Base-by-base conservation (phyloP, 73 alveolate species). In the Durusdinium trenchii region DNA sequence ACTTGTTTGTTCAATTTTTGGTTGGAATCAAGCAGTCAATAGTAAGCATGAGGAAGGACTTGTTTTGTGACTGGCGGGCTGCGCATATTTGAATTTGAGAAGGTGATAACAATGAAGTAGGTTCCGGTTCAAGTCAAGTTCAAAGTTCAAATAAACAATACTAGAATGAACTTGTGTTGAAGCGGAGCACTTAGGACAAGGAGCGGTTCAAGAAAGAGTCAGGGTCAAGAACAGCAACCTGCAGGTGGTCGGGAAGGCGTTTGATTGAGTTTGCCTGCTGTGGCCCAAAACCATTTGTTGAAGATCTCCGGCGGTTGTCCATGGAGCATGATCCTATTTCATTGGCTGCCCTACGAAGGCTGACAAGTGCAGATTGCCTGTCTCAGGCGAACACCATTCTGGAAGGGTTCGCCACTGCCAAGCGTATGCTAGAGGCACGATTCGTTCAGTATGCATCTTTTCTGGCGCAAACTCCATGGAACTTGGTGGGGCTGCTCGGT, bases 341-440 rank as follows among this genome's bases (percentile, higher is more conserved):
- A 12, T 12, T 51, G 36, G 54, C 48, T 35, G 46, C 94, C 38
- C 4, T 78, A 23, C 73, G 93, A 5, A 16, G 26, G 23, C 48
- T 82, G 93, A 6, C 18, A 12, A 28, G 5, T 4, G 36, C 48
- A 23, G 67, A 38, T 0, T 51, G 75, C 42, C 50, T 47, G 10
- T 7, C 75, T 0, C 75, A 6, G 12, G 48, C 45, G 52, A n/a
- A 61, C 76, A 61, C 35, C 35, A 60, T 84, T 48, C 36, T 54
- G 76, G 94, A 50, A 54, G 94, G 94, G 26, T 84, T 84, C 38
- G 94, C 73, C n/a, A 84, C 94, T 1, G 94, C 94, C 36, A 84
- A 84, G 40, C 46, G 94, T 35, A 84, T 84, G 94, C 76, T 84
- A 6, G 94, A 84, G 38, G 69, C 54, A 50, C 94, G 94, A 26